A percentile compares a stretch with the other conserved stretches of the same genome.
These are phyloP conservation scores for Daedaleopsis nitida DNA, from an alignment of 768 basidiomycete genomes.

Conservation along the genomic window DNA sequence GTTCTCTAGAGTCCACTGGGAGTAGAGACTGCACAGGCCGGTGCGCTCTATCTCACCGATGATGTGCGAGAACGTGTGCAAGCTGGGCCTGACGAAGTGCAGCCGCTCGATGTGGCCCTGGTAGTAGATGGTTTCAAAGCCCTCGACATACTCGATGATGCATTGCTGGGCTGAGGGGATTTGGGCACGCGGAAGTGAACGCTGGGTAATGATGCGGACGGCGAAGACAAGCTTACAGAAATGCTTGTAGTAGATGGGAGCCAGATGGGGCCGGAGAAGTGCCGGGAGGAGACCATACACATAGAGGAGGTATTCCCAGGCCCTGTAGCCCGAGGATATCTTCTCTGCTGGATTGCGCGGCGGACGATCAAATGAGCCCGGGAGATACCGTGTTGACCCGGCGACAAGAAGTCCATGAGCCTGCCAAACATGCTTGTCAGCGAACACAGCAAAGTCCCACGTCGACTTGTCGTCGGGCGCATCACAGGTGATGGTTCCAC, in stretches of 20 bases:
- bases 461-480: slow-evolving; percentile 24
- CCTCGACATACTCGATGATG: background rate
- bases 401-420: slow-evolving; percentile 39
- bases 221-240: background rate
- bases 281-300: slow-evolving; percentile 29
- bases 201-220: background rate
- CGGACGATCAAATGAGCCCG: slow-evolving; percentile 42
- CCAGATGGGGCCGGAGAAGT: slow-evolving; percentile 24
- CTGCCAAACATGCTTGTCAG: slow-evolving; percentile 34
- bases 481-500: slow-evolving; percentile 16
- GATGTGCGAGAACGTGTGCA: background rate
- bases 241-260: slow-evolving; percentile 20
- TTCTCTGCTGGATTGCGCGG: slow-evolving; percentile 44
- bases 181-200: too few species aligned
- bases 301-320: slow-evolving; percentile 28
- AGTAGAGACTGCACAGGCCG: background rate
- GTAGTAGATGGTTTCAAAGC: background rate
- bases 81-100: background rate
- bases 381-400: slow-evolving; percentile 33
- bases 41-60: background rate
- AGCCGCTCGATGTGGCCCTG: background rate
- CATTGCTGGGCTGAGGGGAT: too few species aligned
- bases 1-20: background rate
- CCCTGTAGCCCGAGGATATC: slow-evolving; percentile 37
- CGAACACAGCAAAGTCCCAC: slow-evolving; percentile 37